Evolutionary conservation across 2,329 filamentous ascomycete genomes (phyloP), one percentile per base, ranked within the genome.

Genomic region (Nakataea oryzae): DNA sequence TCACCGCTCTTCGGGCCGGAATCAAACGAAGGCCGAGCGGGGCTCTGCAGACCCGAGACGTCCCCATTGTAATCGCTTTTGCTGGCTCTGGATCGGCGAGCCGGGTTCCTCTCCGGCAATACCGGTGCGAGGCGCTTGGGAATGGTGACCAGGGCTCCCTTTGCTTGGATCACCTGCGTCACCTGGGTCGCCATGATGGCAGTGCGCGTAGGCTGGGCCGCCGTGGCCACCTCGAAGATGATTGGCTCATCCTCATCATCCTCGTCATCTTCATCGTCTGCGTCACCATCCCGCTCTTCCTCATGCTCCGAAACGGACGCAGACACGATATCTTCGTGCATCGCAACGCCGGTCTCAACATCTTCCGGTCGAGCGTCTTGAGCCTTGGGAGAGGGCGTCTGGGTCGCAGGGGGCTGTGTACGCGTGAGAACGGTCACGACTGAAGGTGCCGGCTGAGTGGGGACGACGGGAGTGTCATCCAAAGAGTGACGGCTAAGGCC

Each of bases 111-210:
- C 3, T 85, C 81, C 1, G 93, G 93, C 14, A 96, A 81, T 11
- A 89, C 86, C 1, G 93, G 92, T 1, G 91, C 85, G 1, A 87
- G 75, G 47, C 91, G 84, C 75, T 93, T 96, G 14, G 90, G 86
- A 63, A 97, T 96, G 57, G 86, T 92, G 30, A 97, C 90, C 60
- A 97, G 79, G 60, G 88, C 88, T 28, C 91, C 90, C 70, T 90
- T 88, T 54, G 86, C 88, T 32, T 83, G 81, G 62, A 92, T 85
- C 62, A 86, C 81, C 61, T 88, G 85, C 3, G 89, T 84, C 62
- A 85, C 81, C 62, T 88, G 85, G 1, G 88, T 85, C 2, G 83
- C 81, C 58, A 85, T 77, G 56, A 84, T 79, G 54, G 85, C 82
- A 61, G 85, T 82, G 8, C 81, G 79, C 21, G 84, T 76, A 21